These are phyloP conservation scores for Talaromyces ruber DNA, from an alignment of 495 filamentous ascomycete species.

Conservation along the genomic window DNA sequence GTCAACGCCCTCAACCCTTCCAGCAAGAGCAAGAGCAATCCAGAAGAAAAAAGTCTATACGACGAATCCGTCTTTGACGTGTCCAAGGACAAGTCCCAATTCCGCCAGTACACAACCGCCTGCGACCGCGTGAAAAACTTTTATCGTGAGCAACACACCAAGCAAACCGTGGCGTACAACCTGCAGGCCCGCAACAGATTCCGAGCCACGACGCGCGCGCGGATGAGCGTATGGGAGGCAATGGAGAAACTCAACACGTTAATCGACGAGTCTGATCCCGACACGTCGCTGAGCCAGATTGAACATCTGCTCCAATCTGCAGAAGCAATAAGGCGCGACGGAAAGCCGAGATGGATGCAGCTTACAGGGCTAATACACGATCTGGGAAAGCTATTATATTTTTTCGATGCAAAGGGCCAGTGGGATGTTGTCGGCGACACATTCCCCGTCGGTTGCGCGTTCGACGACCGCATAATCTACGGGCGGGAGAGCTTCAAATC, in stretches of 20 bases:
- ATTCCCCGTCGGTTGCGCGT: constrained; percentile 82
- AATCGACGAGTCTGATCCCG: constrained; percentile 82
- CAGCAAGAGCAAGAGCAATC: constrained; percentile 28
- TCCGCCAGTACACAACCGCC: constrained; percentile 70
- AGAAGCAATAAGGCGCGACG: constrained; percentile 78
- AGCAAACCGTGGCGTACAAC: constrained; percentile 81
- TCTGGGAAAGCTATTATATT: constrained; percentile 80
- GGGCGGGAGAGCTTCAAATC: constrained; percentile 57
- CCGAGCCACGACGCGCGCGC: constrained; percentile 54
- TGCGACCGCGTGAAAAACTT: constrained; percentile 75
- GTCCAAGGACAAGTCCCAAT: constrained; percentile 71
- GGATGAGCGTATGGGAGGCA: constrained; percentile 81
- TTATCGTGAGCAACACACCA: constrained; percentile 75
- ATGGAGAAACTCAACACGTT: constrained; percentile 85
- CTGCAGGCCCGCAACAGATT: constrained; percentile 65
- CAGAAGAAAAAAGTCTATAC: constrained; percentile 44
- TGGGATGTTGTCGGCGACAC: constrained; percentile 93
- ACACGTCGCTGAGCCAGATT: constrained; percentile 79
- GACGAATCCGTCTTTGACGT: constrained; percentile 60
- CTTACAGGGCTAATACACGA: constrained; percentile 84
- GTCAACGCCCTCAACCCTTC: constrained; percentile 68
- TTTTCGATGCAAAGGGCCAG: constrained; percentile 72
- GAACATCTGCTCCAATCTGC: constrained; percentile 81
- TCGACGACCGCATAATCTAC: constrained; percentile 71
- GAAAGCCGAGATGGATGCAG: constrained; percentile 92